Conservation (phyloP, 495 filamentous ascomycete species). For the Glonium stellatum region DNA sequence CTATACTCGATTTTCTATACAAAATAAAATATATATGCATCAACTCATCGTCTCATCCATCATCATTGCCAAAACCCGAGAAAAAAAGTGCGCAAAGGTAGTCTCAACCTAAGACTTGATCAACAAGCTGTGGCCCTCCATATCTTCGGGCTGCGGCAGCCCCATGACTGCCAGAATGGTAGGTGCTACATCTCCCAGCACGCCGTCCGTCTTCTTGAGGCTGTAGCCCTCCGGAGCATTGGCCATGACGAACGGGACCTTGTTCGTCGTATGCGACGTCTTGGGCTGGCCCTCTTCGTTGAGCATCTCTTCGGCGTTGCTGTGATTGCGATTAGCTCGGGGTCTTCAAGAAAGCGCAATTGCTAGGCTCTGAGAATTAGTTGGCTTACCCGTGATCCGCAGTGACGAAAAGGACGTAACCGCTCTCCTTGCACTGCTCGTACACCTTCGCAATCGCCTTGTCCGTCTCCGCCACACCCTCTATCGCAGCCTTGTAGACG, state of each 20-base stretch:
- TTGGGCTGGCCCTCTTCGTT: conserved; percentile 91
- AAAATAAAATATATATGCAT: not conserved
- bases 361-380: not conserved
- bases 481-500: conserved; percentile 90
- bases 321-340: conserved; percentile 19
- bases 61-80: not conserved
- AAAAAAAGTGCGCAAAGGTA: not conserved
- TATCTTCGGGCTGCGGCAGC: conserved; percentile 78
- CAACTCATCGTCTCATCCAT: not conserved
- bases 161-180: conserved; percentile 89
- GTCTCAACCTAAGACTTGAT: conserved; percentile 44
- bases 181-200: conserved; percentile 92
- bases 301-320: conserved; percentile 98
- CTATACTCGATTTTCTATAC: conserved; percentile 1
- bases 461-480: conserved; percentile 79
- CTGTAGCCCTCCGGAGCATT: conserved; percentile 89
- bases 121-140: conserved; percentile 79
- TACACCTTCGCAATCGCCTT: conserved; percentile 86
- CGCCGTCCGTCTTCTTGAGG: conserved; percentile 76
- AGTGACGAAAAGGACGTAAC: conserved; percentile 89
- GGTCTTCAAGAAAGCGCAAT: not conserved
- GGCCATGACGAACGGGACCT: conserved; percentile 95
- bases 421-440: conserved; percentile 85
- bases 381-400: conserved; percentile 74
- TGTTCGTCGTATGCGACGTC: conserved; percentile 95